phyloP scores from a whole-genome alignment of 2,329 filamentous ascomycete genomes.

The Fusarium agapanthi region DNA sequence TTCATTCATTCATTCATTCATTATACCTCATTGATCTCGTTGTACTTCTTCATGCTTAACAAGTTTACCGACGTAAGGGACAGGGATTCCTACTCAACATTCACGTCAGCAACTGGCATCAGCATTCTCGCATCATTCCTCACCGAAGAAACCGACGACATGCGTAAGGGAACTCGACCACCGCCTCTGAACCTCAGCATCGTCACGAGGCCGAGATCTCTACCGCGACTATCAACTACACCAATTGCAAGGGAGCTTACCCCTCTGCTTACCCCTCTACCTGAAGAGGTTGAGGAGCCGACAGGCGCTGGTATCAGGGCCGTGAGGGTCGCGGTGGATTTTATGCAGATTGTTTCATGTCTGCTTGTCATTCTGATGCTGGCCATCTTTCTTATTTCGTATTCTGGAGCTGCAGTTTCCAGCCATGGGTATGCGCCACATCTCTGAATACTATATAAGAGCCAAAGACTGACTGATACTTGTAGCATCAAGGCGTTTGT shows the following conservation, averaged over 20 bases:
- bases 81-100: constrained; percentile 23
- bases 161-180: constrained; percentile 45
- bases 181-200: constrained; percentile 48
- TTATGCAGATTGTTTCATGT: constrained; percentile 45
- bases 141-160: constrained; percentile 24
- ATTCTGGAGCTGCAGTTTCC: constrained; percentile 31
- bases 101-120: constrained; percentile 25
- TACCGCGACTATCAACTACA: constrained; percentile 37
- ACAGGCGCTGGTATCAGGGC: constrained; percentile 37
- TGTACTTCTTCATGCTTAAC: constrained; percentile 31
- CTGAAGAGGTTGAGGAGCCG: constrained; percentile 38
- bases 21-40: neutral
- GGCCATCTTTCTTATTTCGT: constrained; percentile 45
- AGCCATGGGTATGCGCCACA: constrained; percentile 31
- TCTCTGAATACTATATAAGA: neutral
- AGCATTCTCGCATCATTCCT: constrained; percentile 16
- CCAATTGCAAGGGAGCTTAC: constrained; percentile 35
- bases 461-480: neutral
- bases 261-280: constrained; percentile 37
- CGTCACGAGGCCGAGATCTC: constrained; percentile 34
- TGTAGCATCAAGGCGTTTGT: constrained; percentile 40
- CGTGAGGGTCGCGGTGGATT: constrained; percentile 44
- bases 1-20: neutral
- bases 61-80: constrained; percentile 22
- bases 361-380: constrained; percentile 46